Percentiles rank a stretch among this genome's conserved stretches.
Evolutionary conservation across 148 eudicot species (phyloP).

Genomic region (Vaccinium darrowii): DNA sequence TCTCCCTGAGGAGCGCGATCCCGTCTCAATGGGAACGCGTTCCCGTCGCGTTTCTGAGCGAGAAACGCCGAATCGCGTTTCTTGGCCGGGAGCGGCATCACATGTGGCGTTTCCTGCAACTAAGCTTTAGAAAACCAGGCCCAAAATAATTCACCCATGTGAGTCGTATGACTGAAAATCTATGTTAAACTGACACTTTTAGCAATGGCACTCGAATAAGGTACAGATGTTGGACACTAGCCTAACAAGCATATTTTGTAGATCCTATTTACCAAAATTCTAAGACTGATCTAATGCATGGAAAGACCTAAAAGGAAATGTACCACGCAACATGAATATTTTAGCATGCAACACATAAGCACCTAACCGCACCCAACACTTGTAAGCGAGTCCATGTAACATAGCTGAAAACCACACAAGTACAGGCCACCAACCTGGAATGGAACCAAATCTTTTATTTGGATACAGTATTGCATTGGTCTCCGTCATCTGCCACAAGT

Average conservation of each 20-base stretch:
- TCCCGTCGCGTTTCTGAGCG: no score
- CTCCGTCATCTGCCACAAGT: conserved; percentile 57
- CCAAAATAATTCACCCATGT: not conserved
- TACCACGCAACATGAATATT: not conserved
- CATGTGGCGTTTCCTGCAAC: no score
- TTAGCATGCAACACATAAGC: not conserved
- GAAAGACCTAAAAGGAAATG: not conserved
- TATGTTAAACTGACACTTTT: not conserved
- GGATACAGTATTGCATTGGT: conserved; percentile 34
- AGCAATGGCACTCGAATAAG: not conserved
- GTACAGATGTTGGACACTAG: not conserved
- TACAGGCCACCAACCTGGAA: conserved; percentile 58
- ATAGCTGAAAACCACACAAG: conserved; percentile 1
- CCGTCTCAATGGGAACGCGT: no score
- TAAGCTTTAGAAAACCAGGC: not conserved
- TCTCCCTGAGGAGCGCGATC: no score
- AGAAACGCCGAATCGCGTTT: no score
- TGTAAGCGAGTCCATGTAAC: not conserved
- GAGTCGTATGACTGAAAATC: not conserved
- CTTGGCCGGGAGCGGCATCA: no score
- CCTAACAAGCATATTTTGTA: not conserved
- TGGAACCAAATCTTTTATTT: conserved; percentile 53
- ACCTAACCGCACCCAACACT: not conserved
- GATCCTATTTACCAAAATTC: not conserved
- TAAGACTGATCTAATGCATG: not conserved